Evolutionary conservation across 495 filamentous ascomycete species (phyloP).

Genomic region (Daldinia concentrica): DNA sequence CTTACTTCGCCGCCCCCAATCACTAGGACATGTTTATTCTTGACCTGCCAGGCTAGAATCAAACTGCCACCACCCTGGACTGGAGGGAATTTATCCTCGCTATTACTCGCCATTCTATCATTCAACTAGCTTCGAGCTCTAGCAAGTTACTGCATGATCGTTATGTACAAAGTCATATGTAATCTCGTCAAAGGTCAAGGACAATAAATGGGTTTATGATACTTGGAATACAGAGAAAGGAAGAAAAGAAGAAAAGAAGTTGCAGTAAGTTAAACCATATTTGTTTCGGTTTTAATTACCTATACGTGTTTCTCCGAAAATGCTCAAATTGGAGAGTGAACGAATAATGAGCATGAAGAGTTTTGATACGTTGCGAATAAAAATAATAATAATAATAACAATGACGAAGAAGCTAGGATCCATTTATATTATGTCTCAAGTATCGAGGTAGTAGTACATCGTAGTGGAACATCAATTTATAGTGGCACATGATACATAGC

Average conservation of each 20-base stretch:
- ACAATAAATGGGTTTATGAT: background rate
- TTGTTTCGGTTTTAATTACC: slow-evolving; percentile 31
- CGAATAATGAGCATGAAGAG: slow-evolving; percentile 30
- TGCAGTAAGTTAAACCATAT: slow-evolving; percentile 19
- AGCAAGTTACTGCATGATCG: slow-evolving; percentile 31
- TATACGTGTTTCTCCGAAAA: slow-evolving; percentile 31
- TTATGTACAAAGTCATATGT: no score
- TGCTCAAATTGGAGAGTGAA: slow-evolving; percentile 17
- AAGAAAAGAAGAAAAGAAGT: slow-evolving; percentile 14
- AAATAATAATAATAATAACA: slow-evolving; percentile 14
- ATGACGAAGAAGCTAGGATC: slow-evolving; percentile 24
- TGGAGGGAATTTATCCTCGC: slow-evolving; percentile 67
- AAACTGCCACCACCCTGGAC: slow-evolving; percentile 91
- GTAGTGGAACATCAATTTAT: background rate
- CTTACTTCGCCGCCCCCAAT: slow-evolving; percentile 92
- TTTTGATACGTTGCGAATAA: slow-evolving; percentile 24
- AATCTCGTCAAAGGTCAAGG: no score
- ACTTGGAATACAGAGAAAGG: background rate
- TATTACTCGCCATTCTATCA: slow-evolving; percentile 57
- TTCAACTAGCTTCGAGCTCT: slow-evolving; percentile 20
- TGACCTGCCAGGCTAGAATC: slow-evolving; percentile 93
- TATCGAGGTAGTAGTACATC: background rate
- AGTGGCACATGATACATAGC: background rate
- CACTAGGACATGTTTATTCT: slow-evolving; percentile 82
- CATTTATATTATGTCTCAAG: background rate